These are phyloP conservation scores for Peniophora sp. DNA, from an alignment of 1,284 basidiomycete species.

Conservation along the genomic window DNA sequence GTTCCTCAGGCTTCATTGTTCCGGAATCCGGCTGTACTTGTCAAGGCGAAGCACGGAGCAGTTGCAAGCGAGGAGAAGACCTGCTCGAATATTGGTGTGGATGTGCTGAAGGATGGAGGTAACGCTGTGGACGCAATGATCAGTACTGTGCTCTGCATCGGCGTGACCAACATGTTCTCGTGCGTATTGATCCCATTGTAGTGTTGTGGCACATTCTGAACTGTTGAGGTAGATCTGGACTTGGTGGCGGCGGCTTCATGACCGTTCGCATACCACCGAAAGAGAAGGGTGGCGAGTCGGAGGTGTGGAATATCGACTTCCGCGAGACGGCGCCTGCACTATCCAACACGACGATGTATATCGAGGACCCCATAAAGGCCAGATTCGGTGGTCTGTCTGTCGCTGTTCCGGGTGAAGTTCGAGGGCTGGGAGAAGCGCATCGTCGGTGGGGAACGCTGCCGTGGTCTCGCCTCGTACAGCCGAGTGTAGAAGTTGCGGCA, in stretches of 20 bases:
- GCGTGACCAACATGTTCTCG: conserved; percentile 87
- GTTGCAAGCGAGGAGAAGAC: conserved; percentile 82
- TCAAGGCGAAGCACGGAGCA: conserved; percentile 69
- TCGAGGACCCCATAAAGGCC: conserved; percentile 38
- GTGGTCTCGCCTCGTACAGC: conserved; percentile 74
- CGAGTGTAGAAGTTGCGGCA: conserved; percentile 66
- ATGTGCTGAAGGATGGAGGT: conserved; percentile 73
- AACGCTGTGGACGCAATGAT: conserved; percentile 89
- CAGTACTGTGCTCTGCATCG: conserved; percentile 74
- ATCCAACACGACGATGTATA: conserved; percentile 74
- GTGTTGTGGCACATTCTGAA: neutral
- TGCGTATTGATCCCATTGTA: conserved; percentile 26
- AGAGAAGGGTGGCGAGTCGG: conserved; percentile 33
- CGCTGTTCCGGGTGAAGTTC: conserved; percentile 82
- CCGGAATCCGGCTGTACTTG: conserved; percentile 68
- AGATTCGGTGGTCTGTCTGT: conserved; percentile 74
- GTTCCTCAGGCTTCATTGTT: neutral
- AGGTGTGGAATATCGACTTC: conserved; percentile 79
- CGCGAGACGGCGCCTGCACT: conserved; percentile 78
- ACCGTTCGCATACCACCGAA: conserved; percentile 70
- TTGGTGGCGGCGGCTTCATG: conserved; percentile 93
- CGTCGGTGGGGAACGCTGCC: conserved; percentile 69
- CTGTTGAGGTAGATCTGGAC: conserved; percentile 51
- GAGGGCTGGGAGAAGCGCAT: conserved; percentile 78
- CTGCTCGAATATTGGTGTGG: conserved; percentile 80